phyloP scores from a whole-genome alignment of 257 asterid species.

The Rehmannia glutinosa region DNA sequence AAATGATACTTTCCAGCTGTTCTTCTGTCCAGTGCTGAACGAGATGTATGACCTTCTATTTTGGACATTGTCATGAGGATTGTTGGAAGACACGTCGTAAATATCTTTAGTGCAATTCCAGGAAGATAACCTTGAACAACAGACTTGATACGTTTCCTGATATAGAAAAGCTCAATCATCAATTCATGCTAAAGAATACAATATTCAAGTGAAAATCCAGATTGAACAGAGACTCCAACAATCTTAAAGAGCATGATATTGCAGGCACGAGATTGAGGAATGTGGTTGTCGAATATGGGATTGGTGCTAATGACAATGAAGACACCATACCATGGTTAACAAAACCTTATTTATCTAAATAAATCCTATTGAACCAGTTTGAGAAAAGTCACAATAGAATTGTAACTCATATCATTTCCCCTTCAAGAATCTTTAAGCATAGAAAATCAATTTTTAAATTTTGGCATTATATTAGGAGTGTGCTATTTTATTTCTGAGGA shows the following conservation, averaged over 20 bases:
- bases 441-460: background rate
- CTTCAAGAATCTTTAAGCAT: background rate
- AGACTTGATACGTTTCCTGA: slow-evolving; percentile 51
- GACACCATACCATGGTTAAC: no score
- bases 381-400: background rate
- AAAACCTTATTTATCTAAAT: background rate
- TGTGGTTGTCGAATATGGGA: background rate
- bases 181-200: background rate
- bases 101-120: slow-evolving; percentile 68
- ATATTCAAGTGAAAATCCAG: background rate
- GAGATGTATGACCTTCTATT: slow-evolving; percentile 66
- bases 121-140: slow-evolving; percentile 90
- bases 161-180: slow-evolving; percentile 3
- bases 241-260: background rate
- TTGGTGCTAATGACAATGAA: background rate
- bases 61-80: slow-evolving; percentile 68
- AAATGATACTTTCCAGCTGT: slow-evolving; percentile 77
- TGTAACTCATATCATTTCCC: background rate
- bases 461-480: background rate
- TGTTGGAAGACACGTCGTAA: slow-evolving; percentile 53
- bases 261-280: background rate
- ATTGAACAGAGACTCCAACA: background rate
- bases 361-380: no score
- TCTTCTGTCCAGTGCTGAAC: slow-evolving; percentile 64
- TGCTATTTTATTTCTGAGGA: background rate